phyloP scores from a whole-genome alignment of 2,329 filamentous ascomycete species.

The Amphichorda felina region DNA sequence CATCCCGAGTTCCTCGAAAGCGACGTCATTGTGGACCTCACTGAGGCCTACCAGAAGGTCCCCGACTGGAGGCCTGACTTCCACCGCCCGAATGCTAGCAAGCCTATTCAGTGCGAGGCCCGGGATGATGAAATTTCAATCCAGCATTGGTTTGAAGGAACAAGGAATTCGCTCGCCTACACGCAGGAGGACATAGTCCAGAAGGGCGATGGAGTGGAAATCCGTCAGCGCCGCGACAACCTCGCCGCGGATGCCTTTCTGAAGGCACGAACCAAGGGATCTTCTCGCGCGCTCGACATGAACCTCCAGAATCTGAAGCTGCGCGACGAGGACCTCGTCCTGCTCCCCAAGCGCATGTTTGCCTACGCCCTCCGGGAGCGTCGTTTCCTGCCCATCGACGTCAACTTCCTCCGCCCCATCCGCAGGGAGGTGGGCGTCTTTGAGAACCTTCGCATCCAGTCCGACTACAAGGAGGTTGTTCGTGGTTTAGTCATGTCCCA shows the following conservation, averaged over 20 bases:
- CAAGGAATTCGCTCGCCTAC: conserved; percentile 16
- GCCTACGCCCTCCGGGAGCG: conserved; percentile 27
- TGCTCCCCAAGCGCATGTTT: conserved; percentile 28
- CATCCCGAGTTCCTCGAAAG: conserved; percentile 27
- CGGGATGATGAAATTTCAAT: conserved; percentile 22
- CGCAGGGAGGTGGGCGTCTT: conserved; percentile 23
- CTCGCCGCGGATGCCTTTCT: conserved; percentile 20
- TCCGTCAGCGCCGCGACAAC: conserved; percentile 23
- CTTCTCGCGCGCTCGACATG: conserved; percentile 16
- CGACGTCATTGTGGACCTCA: conserved; percentile 29
- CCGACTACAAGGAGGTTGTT: conserved; percentile 28
- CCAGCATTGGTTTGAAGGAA: conserved; percentile 22
- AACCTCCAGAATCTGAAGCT: conserved; percentile 16
- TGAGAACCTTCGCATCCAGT: conserved; percentile 24
- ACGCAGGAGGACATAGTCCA: conserved; percentile 22
- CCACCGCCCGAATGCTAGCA: conserved; percentile 15
- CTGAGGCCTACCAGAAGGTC: conserved; percentile 24
- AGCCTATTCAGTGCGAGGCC: conserved; percentile 16
- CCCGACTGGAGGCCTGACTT: conserved; percentile 23
- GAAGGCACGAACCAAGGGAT: conserved; percentile 18
- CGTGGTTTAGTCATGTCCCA: conserved; percentile 26
- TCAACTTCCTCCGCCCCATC: conserved; percentile 19
- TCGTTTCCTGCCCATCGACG: conserved; percentile 23
- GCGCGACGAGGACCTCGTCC: conserved; percentile 14
- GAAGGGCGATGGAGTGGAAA: conserved; percentile 20